Conservation (phyloP, 139 green algal species). For the Chlamydomonas incerta region DNA sequence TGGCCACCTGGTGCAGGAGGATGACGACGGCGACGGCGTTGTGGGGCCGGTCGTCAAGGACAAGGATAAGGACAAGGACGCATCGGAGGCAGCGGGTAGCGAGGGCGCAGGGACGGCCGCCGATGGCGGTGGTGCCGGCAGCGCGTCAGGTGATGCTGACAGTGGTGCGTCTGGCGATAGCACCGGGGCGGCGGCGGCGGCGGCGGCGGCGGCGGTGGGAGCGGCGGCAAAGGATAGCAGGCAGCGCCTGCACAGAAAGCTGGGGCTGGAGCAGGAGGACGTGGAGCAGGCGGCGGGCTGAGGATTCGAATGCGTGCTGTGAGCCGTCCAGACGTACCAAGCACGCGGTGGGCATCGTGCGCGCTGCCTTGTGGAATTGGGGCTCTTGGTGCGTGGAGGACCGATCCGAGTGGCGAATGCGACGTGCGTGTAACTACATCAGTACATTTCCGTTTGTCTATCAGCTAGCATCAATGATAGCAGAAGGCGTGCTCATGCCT, state of each 20-base stretch:
- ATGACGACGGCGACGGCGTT: conserved; percentile 18
- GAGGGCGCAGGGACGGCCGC: no score
- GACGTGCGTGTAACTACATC: no score
- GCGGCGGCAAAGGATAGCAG: background rate
- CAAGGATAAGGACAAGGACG: background rate
- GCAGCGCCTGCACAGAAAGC: background rate
- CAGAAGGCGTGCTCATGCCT: no score
- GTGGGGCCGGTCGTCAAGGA: conserved; percentile 4
- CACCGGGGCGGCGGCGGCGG: background rate
- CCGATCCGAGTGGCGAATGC: no score
- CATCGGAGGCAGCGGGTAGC: no score
- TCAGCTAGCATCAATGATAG: no score
- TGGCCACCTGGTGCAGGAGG: conserved; percentile 31
- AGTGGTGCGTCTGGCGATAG: background rate
- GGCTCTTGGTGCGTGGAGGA: no score
- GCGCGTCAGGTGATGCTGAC: background rate
- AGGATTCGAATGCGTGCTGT: no score
- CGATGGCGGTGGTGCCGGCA: background rate
- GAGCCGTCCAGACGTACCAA: no score
- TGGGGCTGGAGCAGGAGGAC: background rate
- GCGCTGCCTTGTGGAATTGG: no score
- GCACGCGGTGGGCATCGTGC: no score
- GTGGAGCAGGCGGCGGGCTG: background rate
- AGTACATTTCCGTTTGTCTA: no score
- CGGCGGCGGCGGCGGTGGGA: background rate